Evolutionary conservation across 495 filamentous ascomycete species (phyloP), one percentile per base, ranked within the genome.

Genomic region (Corynascus novoguineensis): DNA sequence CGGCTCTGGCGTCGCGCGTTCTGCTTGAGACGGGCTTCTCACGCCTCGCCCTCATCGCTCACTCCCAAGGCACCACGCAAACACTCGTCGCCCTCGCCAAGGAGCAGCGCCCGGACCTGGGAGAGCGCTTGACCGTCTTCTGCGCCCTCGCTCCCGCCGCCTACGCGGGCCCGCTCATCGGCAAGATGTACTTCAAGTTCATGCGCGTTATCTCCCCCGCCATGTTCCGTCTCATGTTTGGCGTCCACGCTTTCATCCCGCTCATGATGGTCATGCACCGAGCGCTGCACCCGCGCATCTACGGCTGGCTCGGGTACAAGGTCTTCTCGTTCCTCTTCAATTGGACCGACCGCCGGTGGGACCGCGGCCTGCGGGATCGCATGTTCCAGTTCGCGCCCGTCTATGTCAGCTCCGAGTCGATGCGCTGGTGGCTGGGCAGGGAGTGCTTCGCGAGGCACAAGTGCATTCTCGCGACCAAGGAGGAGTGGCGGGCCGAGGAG

Each of bases 361-460:
- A 97, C 59, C 81, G 83, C 15, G 90, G 75, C 11, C 72, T 97
- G 15, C 79, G 88, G 38, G 76, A 88, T 61, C 83, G 92, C 12
- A 86, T 92, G 82, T 97, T 97, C 70, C 87, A 90, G 64, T 97
- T 95, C 59, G 83, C 88, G 3, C 92, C 92, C 4, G 88, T 95
- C 3, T 96, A 92, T 64, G 89, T 96, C 25, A 88, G 84, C 56
- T 83, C 89, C 6, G 92, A 97, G 74, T 86, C 83, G 22, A 96
- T 97, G 87, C 80, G 89, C 0, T 97, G 92, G 93, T 97, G 92
- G 92, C 78, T 97, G 1, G 93, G 93, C 0, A 73, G 86, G 1
- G 90, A 95, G 63, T 89, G 91, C 60, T 97, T 97, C 67, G 90
- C 93, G 0, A 87, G 78, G 59, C 90, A 97, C 58, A 88, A 88